Base-by-base conservation (phyloP, 352 stramenopile species). In the Globisporangium cylindrosporum region DNA sequence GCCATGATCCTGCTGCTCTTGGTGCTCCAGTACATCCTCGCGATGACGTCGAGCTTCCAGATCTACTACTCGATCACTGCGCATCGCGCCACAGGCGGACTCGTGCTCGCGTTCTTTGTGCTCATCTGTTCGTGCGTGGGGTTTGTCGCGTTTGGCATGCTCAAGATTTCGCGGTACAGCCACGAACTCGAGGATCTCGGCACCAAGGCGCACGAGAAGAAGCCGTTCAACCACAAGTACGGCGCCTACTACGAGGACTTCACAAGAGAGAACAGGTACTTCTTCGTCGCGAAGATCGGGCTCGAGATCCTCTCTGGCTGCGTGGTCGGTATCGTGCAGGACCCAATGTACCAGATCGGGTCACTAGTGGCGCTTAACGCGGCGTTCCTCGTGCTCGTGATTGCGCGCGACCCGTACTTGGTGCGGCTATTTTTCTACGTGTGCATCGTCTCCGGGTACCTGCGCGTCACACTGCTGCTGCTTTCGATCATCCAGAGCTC, bases 201-300 rank as follows among this genome's bases (percentile, higher is more conserved):
- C 24, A 79, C 74, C 7, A 48, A 72, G 0, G 56, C 73, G 1
- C 78, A 84, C 51, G 76, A 86, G 32, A 64, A 72, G 56, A 84
- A 79, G 66, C 64, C 67, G 12, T 81, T 85, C 62, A 73, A 84
- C 64, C 58, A 76, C 34, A 73, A 73, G 3, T 88, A 84, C 51
- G 80, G 76, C 38, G 77, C 58, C 25, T 83, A 83, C 34, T 88
- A 86, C 67, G 76, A 83, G 25, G 78, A 85, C 38, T 89, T 76
- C 51, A 81, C 61, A 7, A 62, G 71, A n/a, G 66, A 73, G 29
- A 89, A 85, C 71, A 34, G 64, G 49, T 86, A 82, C 60, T 89
- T 86, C 34, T 86, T 86, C 57, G 67, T 84, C 38, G 68, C 69
- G 12, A 86, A 82, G 59, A 67, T 86, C 66, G 62, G 74, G 3